These are phyloP conservation scores for Metschnikowia chrysomelidarum DNA, from an alignment of 805 yeast genomes.

Conservation along the genomic window DNA sequence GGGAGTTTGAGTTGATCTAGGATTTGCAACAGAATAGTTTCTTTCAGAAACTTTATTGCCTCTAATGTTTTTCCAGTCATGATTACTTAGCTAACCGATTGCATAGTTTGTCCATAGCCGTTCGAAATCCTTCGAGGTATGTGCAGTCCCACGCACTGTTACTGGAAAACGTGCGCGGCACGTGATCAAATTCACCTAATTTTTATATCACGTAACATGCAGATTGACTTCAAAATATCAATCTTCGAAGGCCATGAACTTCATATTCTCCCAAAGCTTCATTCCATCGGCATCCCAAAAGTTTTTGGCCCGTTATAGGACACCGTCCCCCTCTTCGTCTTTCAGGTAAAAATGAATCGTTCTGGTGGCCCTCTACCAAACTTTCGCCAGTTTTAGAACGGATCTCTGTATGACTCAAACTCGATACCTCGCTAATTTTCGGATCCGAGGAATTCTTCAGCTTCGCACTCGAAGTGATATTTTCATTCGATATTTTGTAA, in stretches of 20 bases:
- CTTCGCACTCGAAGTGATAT: too few relatives aligned
- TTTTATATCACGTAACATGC: too few relatives aligned
- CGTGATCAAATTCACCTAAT: too few relatives aligned
- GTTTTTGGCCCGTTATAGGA: conserved; percentile 73
- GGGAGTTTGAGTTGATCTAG: conserved; percentile 85
- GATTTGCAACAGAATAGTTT: conserved; percentile 48
- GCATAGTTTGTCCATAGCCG: too few relatives aligned
- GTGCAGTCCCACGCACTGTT: too few relatives aligned
- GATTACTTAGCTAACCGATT: too few relatives aligned
- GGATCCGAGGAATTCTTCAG: too few relatives aligned
- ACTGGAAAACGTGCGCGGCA: too few relatives aligned
- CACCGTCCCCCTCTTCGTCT: conserved; percentile 81
- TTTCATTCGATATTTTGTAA: conserved; percentile 34
- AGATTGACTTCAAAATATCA: conserved; percentile 69
- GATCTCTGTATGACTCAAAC: too few relatives aligned
- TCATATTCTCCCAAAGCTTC: conserved; percentile 61
- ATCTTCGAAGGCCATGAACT: conserved; percentile 68
- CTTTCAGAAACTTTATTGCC: conserved; percentile 66
- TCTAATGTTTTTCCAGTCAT: conserved; percentile 32
- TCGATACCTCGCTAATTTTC: too few relatives aligned
- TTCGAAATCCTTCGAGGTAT: background rate
- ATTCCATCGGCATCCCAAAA: conserved; percentile 70
- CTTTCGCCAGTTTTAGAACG: too few relatives aligned
- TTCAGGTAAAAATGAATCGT: conserved; percentile 35
- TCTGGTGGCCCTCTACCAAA: background rate